phyloP scores from a whole-genome alignment of 2,329 filamentous ascomycete species.

The Penicillium griseofulvum region DNA sequence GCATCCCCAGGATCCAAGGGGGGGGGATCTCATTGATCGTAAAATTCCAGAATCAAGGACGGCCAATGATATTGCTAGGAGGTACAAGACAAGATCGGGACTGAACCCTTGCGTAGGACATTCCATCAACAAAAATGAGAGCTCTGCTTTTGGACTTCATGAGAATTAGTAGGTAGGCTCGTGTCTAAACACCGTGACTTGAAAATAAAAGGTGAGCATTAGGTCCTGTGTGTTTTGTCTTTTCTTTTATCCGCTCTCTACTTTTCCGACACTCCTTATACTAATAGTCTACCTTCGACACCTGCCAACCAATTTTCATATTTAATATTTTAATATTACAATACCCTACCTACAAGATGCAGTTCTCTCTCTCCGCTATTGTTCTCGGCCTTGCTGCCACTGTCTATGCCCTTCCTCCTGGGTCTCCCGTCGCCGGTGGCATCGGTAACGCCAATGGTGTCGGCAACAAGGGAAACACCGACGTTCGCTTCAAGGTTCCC shows the following conservation, averaged over 20 bases:
- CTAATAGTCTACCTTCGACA: no score
- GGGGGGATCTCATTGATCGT: conserved; percentile 15
- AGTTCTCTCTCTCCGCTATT: conserved; percentile 34
- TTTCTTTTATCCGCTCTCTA: conserved; percentile 9
- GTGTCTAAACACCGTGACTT: conserved; percentile 7
- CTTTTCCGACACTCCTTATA: neutral
- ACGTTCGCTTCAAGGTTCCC: conserved; percentile 19
- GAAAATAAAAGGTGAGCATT: conserved; percentile 22
- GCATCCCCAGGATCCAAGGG: conserved; percentile 7
- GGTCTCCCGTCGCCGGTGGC: conserved; percentile 8
- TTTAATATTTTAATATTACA: conserved; percentile 18
- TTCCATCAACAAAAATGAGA: conserved; percentile 17
- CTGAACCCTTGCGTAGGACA: conserved; percentile 20
- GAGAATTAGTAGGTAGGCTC: neutral
- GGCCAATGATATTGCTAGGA: conserved; percentile 14
- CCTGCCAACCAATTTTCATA: no score
- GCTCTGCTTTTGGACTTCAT: conserved; percentile 14
- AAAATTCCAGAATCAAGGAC: conserved; percentile 11
- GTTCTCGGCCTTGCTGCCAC: conserved; percentile 33
- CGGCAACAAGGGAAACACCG: no score
- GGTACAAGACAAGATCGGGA: neutral
- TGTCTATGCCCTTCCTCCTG: conserved; percentile 28
- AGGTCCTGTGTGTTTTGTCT: neutral
- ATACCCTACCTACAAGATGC: conserved; percentile 34
- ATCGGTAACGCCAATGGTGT: no score